Base-by-base conservation (phyloP, 176 grass and related monocot species). In the Poa annua region DNA sequence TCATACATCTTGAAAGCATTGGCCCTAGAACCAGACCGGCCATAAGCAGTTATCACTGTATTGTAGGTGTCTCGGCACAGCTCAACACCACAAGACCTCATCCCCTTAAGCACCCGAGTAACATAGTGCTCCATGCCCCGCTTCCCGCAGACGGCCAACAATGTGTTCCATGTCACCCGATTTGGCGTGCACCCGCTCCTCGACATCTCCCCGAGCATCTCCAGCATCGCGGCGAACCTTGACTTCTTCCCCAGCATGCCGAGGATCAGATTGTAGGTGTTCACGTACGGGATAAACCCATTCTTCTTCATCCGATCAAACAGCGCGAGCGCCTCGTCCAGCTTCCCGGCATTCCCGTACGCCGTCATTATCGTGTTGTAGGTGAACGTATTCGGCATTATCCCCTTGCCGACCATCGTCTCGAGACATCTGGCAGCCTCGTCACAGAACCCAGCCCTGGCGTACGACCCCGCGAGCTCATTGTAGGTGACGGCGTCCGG, bases 161-260 rank as follows among this genome's bases (percentile, higher is more conserved):
- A 11, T 8, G 96, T 95, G 80, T 98, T 98, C 96, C 96, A 98
- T 29, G 96, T 98, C 32, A 98, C 47, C 85, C 88, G 78, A 36
- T 93, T 88, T 0, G 89, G 96, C 4, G 59, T 81, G 90, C 90
- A 98, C 42, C 92, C 92, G 5, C 90, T 95, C 36, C 41, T 85
- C 55, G 81, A 89, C 92, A 98, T 98, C 47, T 98, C 92, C 11
- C 64, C 67, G 14, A 98, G 60, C 80, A 93, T 86, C 72, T 86
- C 82, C 11, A 98, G 78, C 88, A 98, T 95, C 24, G 77, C 69
- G 0, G 64, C 1, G 53, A 87, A 93, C 82, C 91, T 89, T 57
- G 86, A 91, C 50, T 93, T 91, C 87, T 93, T 98, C 19, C 96
- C 96, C 36, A 93, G 90, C 87, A 93, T 95, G 72, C 88, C 92